A percentile compares a stretch with the other conserved stretches of the same genome.
phyloP scores from a whole-genome alignment of 176 grass and related monocot species.

The Hsuehochloa calcarea region DNA sequence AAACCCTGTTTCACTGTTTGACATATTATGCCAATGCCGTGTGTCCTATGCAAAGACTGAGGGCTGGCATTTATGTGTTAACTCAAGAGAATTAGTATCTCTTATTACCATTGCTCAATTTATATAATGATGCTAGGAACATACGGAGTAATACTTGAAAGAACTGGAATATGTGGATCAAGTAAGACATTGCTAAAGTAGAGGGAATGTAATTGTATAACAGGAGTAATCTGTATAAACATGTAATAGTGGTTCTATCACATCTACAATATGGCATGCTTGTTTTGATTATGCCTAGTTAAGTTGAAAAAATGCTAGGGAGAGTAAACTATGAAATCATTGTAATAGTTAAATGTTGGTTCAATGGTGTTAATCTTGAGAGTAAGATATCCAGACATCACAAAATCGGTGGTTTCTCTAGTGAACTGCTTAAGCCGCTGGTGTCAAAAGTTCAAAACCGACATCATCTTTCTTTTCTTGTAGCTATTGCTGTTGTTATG shows the following conservation, averaged over 20 bases:
- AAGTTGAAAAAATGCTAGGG: neutral
- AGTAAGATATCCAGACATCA: neutral
- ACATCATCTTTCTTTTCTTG: neutral
- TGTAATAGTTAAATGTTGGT: neutral
- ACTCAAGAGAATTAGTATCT: neutral
- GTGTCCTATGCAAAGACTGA: neutral
- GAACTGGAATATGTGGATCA: neutral
- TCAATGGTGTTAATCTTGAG: neutral
- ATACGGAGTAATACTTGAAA: neutral
- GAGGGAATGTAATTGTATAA: neutral
- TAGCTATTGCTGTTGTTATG: slow-evolving; percentile 1
- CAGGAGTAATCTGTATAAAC: neutral
- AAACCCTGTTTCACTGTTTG: slow-evolving; percentile 13
- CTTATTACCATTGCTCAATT: neutral
- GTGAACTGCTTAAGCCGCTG: neutral
- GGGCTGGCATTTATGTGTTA: neutral
- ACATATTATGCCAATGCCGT: neutral
- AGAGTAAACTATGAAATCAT: neutral
- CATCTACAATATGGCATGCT: neutral
- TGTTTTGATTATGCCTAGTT: neutral
- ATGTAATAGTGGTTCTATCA: neutral
- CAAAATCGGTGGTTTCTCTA: neutral
- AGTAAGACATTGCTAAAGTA: neutral
- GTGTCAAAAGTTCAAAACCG: neutral
- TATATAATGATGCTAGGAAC: neutral